Evolutionary conservation across 352 stramenopile species (phyloP).

Genomic region (Pythium phragmitis): DNA sequence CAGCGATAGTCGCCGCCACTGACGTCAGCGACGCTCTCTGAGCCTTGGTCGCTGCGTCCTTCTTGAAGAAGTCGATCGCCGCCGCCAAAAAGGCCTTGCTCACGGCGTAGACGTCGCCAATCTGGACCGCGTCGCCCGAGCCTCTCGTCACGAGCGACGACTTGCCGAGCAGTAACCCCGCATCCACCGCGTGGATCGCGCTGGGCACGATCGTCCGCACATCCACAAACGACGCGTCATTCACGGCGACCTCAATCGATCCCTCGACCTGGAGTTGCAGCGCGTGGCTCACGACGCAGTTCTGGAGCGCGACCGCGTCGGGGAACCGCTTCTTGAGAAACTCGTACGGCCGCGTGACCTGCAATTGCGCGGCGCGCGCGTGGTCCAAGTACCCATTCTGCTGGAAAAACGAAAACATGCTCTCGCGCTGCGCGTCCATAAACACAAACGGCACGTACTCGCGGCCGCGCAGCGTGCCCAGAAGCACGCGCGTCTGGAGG

Average conservation of each 20-base stretch:
- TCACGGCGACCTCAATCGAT: conserved; percentile 64
- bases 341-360: conserved; percentile 66
- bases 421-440: conserved; percentile 65
- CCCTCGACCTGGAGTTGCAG: conserved; percentile 71
- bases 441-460: conserved; percentile 85
- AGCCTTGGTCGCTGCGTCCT: conserved; percentile 50
- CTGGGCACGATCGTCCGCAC: conserved; percentile 59
- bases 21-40: conserved; percentile 35
- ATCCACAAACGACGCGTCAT: conserved; percentile 69
- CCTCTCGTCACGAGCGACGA: conserved; percentile 34
- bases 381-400: conserved; percentile 81
- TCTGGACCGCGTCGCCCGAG: conserved; percentile 40
- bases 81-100: conserved; percentile 54
- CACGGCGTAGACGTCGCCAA: conserved; percentile 60
- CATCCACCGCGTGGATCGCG: conserved; percentile 43
- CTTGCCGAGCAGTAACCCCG: conserved; percentile 51
- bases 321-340: conserved; percentile 73
- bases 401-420: conserved; percentile 85
- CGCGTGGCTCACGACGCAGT: conserved; percentile 60
- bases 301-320: conserved; percentile 60
- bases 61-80: conserved; percentile 45
- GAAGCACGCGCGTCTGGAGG: conserved; percentile 48
- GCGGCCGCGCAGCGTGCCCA: conserved; percentile 59
- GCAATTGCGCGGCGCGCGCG: conserved; percentile 48
- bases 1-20: not conserved